These are phyloP conservation scores for Pinguiococcus pyrenoidosus DNA, from an alignment of 108 stramenopile genomes.

Conservation along the genomic window DNA sequence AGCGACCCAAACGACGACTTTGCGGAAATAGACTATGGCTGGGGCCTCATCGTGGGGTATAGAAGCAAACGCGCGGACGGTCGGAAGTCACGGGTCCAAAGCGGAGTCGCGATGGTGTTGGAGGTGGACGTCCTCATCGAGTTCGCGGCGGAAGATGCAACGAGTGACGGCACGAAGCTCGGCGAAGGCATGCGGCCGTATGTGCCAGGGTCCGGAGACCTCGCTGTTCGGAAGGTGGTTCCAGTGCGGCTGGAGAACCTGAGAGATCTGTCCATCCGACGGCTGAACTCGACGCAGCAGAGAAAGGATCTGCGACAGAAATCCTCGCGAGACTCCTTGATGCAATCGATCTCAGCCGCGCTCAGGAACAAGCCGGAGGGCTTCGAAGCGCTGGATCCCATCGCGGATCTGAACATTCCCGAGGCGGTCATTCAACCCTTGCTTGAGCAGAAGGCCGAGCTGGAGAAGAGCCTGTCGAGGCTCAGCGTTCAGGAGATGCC, in stretches of 20 bases:
- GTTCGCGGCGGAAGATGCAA: constrained; percentile 9
- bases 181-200: too few species aligned
- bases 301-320: too few species aligned
- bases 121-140: constrained; percentile 58
- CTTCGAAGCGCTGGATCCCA: constrained; percentile 76
- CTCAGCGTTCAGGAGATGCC: constrained; percentile 5
- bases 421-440: constrained; percentile 57
- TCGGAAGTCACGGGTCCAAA: not conserved
- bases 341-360: too few species aligned
- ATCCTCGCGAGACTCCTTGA: too few species aligned
- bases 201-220: too few species aligned
- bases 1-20: too few species aligned
- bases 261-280: too few species aligned
- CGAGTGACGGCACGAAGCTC: too few species aligned
- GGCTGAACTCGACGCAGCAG: too few species aligned
- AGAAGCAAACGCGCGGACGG: constrained; percentile 35
- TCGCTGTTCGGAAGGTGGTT: too few species aligned
- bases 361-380: too few species aligned
- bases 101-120: constrained; percentile 51
- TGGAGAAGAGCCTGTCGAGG: constrained; percentile 10
- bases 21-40: constrained; percentile 50
- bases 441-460: constrained; percentile 41
- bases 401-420: constrained; percentile 69
- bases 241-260: too few species aligned
- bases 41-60: constrained; percentile 62